Base-by-base conservation (phyloP, 2,329 filamentous ascomycete species). In the Curvularia hawaiiensis region DNA sequence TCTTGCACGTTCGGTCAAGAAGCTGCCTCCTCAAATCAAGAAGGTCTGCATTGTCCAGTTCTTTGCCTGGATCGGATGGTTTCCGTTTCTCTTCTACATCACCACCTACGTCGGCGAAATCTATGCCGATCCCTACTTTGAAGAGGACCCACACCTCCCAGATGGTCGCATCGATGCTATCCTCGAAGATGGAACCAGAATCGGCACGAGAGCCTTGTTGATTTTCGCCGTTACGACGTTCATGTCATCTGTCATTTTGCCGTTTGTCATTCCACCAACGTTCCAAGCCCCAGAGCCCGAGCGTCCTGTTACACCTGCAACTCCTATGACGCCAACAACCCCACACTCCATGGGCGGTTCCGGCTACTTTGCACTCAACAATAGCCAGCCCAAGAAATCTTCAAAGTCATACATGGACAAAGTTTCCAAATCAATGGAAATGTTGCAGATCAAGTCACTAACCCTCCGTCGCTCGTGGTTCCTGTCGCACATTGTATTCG, bases 51-150 rank as follows among this genome's bases (percentile, higher is more conserved):
- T 77, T 51, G 79, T 81, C 0, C 80, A 82, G 54, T 78, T 81
- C 68, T 93, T 88, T 59, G 91, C 92, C 5, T 98, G 93, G 93
- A 88, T 97, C 55, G 94, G 92, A 51, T 97, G 94, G 86, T 98
- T 97, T 69, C 93, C 93, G 1, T 92, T 97, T 75, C 83, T 98
- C 3, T 97, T 96, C 79, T 98, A 98, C 79, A 92, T 92, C 5
- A 96, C 92, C 1, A 96, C 92, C 18, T 98, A 95, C 75, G 90
- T 97, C 65, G 93, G 91, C 60, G 92, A 97, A 72, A 90, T 98
- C 55, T 97, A 97, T 68, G 90, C 92, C 18, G 89, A 97, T 71
- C 92, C 92, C 0, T 90, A 85, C 65, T 88, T 97, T 50, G 83
- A 87, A 63, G 80, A 85, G 50, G 90, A 97, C 65, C 92, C 92